Conservation (phyloP, 169 alveolate species). For the Plasmodium vivax region DNA sequence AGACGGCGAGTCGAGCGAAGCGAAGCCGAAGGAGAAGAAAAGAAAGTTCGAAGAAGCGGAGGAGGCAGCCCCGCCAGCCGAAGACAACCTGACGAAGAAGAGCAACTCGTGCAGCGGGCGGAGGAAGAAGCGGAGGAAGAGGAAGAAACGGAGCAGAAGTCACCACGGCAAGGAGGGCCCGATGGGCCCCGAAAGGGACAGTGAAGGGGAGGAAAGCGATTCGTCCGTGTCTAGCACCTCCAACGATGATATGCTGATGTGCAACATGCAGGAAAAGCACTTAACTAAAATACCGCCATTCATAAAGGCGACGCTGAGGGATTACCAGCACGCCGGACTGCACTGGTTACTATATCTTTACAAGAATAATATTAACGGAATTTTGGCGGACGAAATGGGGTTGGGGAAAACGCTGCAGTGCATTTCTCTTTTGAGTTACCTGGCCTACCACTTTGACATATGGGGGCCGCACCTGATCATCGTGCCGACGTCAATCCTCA, state of each 20-base stretch:
- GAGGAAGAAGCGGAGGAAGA: constrained; percentile 29
- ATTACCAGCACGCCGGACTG: constrained; percentile 95
- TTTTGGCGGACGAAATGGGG: constrained; percentile 99
- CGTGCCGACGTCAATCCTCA: constrained; percentile 98
- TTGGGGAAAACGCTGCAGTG: constrained; percentile 99
- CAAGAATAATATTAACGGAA: constrained; percentile 96
- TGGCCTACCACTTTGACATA: constrained; percentile 95
- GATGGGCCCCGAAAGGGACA: background rate
- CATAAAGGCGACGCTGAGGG: constrained; percentile 93
- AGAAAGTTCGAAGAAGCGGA: background rate
- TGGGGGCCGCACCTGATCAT: constrained; percentile 99
- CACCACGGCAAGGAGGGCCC: background rate
- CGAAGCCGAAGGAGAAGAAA: constrained; percentile 5
- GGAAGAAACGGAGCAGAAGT: background rate
- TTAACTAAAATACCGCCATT: constrained; percentile 89
- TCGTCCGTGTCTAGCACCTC: background rate
- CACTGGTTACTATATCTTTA: constrained; percentile 98
- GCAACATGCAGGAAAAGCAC: constrained; percentile 81
- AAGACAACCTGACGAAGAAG: background rate
- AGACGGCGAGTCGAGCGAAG: background rate
- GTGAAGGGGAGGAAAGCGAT: background rate
- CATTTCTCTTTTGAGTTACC: constrained; percentile 96
- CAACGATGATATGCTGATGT: constrained; percentile 68
- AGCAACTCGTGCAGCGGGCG: background rate
- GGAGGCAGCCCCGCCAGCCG: background rate